A percentile compares a stretch with the other conserved stretches of the same genome.
Conservation (phyloP, 805 yeast species). For the Metschnikowia peoriensis region DNA sequence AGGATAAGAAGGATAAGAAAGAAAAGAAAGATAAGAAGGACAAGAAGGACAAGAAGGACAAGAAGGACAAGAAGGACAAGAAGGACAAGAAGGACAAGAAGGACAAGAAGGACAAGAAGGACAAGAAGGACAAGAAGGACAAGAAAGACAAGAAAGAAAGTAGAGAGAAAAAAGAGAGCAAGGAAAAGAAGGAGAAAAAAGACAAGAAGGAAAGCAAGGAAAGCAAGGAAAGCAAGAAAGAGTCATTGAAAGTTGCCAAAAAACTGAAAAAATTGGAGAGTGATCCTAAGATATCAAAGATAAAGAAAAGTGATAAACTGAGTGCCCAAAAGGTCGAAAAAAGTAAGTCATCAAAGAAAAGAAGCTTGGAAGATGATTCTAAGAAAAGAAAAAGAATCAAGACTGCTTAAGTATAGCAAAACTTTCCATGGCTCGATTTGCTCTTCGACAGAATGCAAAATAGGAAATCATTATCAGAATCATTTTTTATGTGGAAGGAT, state of each 20-base stretch:
- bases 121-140: constrained; percentile 20
- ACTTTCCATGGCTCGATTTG: no score
- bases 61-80: constrained; percentile 25
- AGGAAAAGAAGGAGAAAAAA: constrained; percentile 3
- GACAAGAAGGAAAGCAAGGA: constrained; percentile 5
- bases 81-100: constrained; percentile 23
- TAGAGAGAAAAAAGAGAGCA: background rate
- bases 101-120: constrained; percentile 22
- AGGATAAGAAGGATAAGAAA: constrained; percentile 25
- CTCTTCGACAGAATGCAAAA: no score
- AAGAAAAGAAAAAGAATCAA: constrained; percentile 17
- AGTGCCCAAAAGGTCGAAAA: background rate
- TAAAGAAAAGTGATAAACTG: background rate
- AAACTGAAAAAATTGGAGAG: background rate
- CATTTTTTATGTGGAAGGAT: no score
- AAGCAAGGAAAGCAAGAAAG: constrained; percentile 1
- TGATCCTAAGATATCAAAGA: background rate
- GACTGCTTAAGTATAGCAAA: background rate
- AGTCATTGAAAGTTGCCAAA: constrained; percentile 18
- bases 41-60: constrained; percentile 28
- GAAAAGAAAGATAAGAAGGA: constrained; percentile 32
- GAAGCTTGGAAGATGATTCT: constrained; percentile 20
- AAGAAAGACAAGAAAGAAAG: constrained; percentile 1
- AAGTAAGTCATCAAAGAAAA: constrained; percentile 13
- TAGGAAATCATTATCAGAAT: no score